Base-by-base conservation (phyloP, 768 basidiomycete species). In the Solioccasus polychromus region DNA sequence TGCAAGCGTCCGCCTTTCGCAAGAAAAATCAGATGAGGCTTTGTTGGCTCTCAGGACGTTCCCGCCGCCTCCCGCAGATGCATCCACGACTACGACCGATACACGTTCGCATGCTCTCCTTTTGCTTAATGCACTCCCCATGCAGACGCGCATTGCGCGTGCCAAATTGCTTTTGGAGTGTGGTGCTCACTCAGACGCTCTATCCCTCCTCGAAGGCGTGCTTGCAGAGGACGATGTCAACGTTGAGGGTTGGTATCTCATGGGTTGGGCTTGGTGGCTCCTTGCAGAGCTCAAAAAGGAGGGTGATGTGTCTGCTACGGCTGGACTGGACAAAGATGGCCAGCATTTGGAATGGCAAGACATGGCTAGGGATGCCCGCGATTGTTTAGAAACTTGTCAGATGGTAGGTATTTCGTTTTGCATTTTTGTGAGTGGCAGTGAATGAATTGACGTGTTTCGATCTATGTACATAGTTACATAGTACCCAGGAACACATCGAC, bases 181-280 rank as follows among this genome's bases (percentile, higher is more conserved):
- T 17, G 67, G 72, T 3, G 69, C 86, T 4, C 88, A 80, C 60
- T 71, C 82, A 1, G 80, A 83, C 20, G 92, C 92, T 1, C 67
- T 94, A 5, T 65, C 83, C 10, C 81, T 93, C 12, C 67, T 95
- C 22, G 80, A 88, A 35, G 88, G 85, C 11, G 75, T 93, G 9
- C 82, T 93, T 67, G 77, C 84, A 9, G 67, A 82, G 0, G 91
- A 94, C 63, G 88, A 92, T 53, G 77, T 89, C 59, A 85, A 90
- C 42, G 83, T 92, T 11, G 92, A 94, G 55, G 92, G 85, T 1
- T 94, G 92, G 84, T 95, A 95, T 60, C 78, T 95, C 23, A 92
- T 94, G 66, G 92, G 92, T 42, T 96, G 92, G 92, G 86, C 88
- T 52, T 92, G 89, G 73, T 91, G 82, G 70, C 69, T 94, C 36